Base-by-base conservation (phyloP, 306 rosid genomes). In the Acacia acuminata region DNA sequence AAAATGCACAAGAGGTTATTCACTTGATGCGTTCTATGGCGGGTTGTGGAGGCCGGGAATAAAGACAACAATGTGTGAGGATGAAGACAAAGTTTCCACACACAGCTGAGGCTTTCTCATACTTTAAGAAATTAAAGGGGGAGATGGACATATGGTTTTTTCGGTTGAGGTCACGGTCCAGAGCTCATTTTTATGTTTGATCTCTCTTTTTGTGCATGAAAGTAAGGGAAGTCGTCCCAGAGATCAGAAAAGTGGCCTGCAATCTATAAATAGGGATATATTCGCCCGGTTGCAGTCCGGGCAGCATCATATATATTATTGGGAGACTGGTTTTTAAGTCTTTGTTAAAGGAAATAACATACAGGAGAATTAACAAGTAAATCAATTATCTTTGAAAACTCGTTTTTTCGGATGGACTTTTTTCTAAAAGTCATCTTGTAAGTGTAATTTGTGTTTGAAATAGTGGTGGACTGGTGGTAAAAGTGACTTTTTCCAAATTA, bases 11-110 rank as follows among this genome's bases (percentile, higher is more conserved):
- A 32, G 36, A 32, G 36, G 36, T 3, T 32, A 32, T 32, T 32
- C 36, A 32, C 36, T 32, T 3, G 36, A 32, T 32, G 36, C 36
- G 36, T 32, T 32, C 4, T 32, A 32, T 32, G 36, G 36, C 36
- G 36, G 36, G 4, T 32, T 32, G 36, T 32, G 36, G 36, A 76
- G 76, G 76, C 85, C 93, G 78, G 84, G 79, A 94, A 8, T 22
- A 88, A 90, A 91, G 97, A 94, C 96, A 92, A 86, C 44, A 43
- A 91, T 89, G 84, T 76, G 10, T n/a, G 14, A 84, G 81, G 76
- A 84, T 79, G 69, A 89, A 91, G 96, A 94, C 97, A 94, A 92
- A 91, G 86, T 94, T 94, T 91, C 91, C 87, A 89, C 94, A 85
- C 85, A 85, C 81, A 84, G 82, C 80, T 80, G 81, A 85, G 82